Conservation (phyloP, 495 filamentous ascomycete species). For the Trichoderma asperelloides region DNA sequence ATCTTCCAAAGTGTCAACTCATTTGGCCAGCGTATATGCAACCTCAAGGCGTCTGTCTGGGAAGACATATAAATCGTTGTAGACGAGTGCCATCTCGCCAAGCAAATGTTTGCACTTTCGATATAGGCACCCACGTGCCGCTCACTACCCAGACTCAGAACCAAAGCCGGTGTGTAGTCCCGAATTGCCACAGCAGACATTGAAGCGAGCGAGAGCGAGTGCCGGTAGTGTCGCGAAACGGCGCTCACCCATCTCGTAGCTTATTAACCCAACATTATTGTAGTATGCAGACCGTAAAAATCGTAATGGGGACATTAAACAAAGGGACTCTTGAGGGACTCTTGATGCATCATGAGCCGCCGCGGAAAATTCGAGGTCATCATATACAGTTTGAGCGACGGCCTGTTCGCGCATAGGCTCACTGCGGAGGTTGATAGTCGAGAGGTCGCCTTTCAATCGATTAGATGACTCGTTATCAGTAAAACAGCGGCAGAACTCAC, state of each 20-base stretch:
- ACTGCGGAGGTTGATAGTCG: constrained; percentile 69
- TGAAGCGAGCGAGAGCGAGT: neutral
- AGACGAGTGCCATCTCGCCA: neutral
- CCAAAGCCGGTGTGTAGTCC: neutral
- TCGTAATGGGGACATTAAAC: constrained; percentile 5
- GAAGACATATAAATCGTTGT: neutral
- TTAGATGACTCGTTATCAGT: constrained; percentile 6
- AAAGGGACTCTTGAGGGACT: neutral
- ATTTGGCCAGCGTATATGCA: neutral
- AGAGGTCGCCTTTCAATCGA: constrained; percentile 58
- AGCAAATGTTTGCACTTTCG: neutral
- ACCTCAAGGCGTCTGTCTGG: neutral
- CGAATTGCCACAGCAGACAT: neutral
- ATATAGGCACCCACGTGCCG: neutral
- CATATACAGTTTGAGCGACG: constrained; percentile 9
- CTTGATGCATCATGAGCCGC: neutral
- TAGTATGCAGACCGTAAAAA: constrained; percentile 7
- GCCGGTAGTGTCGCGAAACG: neutral
- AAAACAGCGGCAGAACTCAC: constrained; percentile 40
- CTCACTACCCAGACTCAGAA: neutral
- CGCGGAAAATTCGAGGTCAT: neutral
- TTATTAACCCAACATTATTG: constrained; percentile 4
- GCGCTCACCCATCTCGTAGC: neutral
- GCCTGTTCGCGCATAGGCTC: constrained; percentile 11
- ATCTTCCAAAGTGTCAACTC: constrained; percentile 1